Conservation (phyloP, 2,329 filamentous ascomycete genomes). For the Zymoseptoria crescenta region DNA sequence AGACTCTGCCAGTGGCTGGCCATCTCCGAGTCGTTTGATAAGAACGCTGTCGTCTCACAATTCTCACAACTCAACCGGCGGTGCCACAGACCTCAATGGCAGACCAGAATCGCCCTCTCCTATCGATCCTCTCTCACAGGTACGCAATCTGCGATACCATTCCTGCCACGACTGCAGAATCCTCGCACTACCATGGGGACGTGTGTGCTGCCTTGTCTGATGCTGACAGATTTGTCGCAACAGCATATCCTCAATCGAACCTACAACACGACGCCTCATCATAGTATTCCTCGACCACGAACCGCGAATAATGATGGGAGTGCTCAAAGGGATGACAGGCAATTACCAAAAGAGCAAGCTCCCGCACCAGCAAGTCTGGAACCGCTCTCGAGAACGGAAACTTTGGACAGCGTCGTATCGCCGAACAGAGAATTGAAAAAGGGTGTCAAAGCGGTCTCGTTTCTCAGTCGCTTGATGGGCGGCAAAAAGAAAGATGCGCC, state of each 20-base stretch:
- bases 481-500: conserved; percentile 58
- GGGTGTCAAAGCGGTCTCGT: conserved; percentile 74
- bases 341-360: conserved; percentile 7
- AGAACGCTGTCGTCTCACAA: conserved; percentile 18
- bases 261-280: conserved; percentile 50
- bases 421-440: conserved; percentile 52
- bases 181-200: neutral
- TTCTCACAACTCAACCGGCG: conserved; percentile 8
- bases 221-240: conserved; percentile 16
- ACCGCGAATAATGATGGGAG: conserved; percentile 18
- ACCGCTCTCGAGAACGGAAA: conserved; percentile 15
- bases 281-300: conserved; percentile 33
- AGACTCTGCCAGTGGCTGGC: conserved; percentile 15
- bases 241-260: conserved; percentile 57
- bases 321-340: conserved; percentile 16
- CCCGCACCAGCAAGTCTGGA: conserved; percentile 12
- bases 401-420: conserved; percentile 8
- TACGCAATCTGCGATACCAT: conserved; percentile 33
- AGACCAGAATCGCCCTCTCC: conserved; percentile 34
- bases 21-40: conserved; percentile 19
- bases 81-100: conserved; percentile 10
- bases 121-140: conserved; percentile 62
- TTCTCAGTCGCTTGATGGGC: conserved; percentile 78
- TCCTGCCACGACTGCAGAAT: neutral
- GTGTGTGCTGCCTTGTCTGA: neutral